These are phyloP conservation scores for Apophysomyces ossiformis DNA, from an alignment of 371 early-diverging fungal species.

Conservation along the genomic window DNA sequence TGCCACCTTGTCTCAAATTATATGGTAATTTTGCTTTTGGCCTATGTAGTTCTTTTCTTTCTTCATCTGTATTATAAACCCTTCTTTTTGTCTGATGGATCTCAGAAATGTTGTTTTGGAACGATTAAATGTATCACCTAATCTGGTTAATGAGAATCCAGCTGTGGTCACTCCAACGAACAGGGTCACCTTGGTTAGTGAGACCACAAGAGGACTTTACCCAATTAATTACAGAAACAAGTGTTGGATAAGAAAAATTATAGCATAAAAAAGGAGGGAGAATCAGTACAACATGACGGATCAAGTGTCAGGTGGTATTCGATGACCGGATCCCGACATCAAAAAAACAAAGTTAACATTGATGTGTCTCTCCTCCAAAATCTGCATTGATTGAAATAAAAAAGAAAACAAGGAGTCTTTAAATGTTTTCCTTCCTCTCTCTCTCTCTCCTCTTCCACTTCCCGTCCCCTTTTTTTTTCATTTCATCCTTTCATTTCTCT, in stretches of 20 bases:
- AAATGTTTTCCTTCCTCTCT: not conserved
- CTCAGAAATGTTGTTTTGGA: slow-evolving; percentile 1
- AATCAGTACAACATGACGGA: slow-evolving; percentile 12
- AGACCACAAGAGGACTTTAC: not conserved
- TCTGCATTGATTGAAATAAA: not conserved
- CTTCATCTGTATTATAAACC: slow-evolving; percentile 1
- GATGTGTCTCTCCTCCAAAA: not conserved
- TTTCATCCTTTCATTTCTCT: not conserved
- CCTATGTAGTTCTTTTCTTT: not conserved
- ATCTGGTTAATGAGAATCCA: slow-evolving; percentile 5
- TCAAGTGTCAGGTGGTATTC: slow-evolving; percentile 22
- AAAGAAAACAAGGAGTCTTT: not conserved
- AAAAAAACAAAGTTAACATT: slow-evolving; percentile 7
- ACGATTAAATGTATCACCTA: not conserved
- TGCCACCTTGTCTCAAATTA: not conserved
- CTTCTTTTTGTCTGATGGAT: not conserved
- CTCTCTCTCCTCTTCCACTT: not conserved
- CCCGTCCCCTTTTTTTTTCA: not conserved
- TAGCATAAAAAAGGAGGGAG: not conserved
- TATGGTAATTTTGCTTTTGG: slow-evolving; percentile 4
- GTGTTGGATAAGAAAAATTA: not conserved
- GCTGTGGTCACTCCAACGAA: slow-evolving; percentile 6
- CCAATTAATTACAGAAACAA: not conserved
- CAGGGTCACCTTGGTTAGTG: not conserved
- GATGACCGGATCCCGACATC: slow-evolving; percentile 28